Base-by-base conservation (phyloP, 2,329 filamentous ascomycete species). In the Curvularia eragrostidis region DNA sequence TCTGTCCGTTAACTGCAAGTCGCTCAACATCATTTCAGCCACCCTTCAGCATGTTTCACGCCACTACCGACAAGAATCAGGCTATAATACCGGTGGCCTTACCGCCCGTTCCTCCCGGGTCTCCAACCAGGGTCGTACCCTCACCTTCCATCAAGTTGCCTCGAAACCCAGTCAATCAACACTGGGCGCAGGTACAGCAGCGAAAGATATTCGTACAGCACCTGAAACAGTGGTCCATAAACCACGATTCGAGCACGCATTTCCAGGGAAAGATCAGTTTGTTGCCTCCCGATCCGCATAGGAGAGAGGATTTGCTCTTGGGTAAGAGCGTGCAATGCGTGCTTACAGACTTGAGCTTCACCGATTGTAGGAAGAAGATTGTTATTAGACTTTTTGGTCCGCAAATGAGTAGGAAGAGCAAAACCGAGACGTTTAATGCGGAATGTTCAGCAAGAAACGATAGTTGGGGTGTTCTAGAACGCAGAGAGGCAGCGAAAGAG, bases 201-300 rank as follows among this genome's bases (percentile, higher is more conserved):
- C 62, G 65, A n/a, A 61, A 57, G 43, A 38, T 23, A 3, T 73
- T 67, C 54, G 36, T 72, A 13, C 48, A 64, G 15, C 67, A 72
- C 46, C 58, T 75, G 34, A 56, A 52, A 19, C 52, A 57, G 43
- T 75, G 72, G 72, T 67, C 70, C 19, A 48, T 64, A 8, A 51
- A 64, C 26, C 67, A 75, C 59, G 71, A 75, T 44, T 69, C 71
- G 15, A 71, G 69, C 36, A 46, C 61, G 3, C 56, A 70, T 46
- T 75, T 72, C 32, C 65, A 73, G 19, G 72, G 72, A 23, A 70
- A 63, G 5, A 67, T 75, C 23, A 70, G 61, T 49, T 28, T 73
- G 2, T 12, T 59, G 6, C 52, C 62, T 7, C 56, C 48, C n/a
- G 54, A 54, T 23, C 30, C 49, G 13, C 18, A 48, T 32, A 18